Base-by-base conservation (phyloP, 306 rosid genomes). In the Sicyos edulis region DNA sequence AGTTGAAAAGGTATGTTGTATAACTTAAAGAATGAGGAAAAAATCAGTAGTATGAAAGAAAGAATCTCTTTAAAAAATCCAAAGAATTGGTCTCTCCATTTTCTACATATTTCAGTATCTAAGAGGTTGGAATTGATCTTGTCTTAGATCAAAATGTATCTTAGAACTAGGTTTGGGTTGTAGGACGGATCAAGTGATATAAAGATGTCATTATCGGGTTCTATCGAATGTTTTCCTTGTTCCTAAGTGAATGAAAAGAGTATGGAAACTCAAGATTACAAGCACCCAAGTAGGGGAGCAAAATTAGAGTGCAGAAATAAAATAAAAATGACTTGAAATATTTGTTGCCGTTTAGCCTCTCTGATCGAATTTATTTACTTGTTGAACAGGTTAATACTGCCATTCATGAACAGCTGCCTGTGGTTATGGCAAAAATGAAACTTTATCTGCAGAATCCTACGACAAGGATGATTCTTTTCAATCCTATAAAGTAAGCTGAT, bases 391-490 rank as follows among this genome's bases (percentile, higher is more conserved):
- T 93, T 55, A 78, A 80, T 62, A 62, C 85, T 47, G 92, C 96
- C 40, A 84, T 93, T 77, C 89, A 82, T 81, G 89, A 87, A 82
- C 95, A 88, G 79, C 80, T 93, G 79, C 96, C 99, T 54, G 69
- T 5, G 37, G 96, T 89, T 62, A 89, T 84, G 80, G 86, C 40
- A 20, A 93, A 89, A 84, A 93, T 93, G 99, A 93, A 91, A 85
- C 95, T 93, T 54, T 93, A 93, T 85, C 87, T 93, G 76, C 97
- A 87, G 77, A 93, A 93, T 78, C 77, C 97, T 22, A 82, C 91
- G 1, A 93, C 99, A 14, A 86, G 96, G 74, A 89, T 87, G 47
- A 93, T 91, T 81, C 96, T 93, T 71, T 93, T 93, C 91, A 91
- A 91, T 74, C 97, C 99, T 37, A 93, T 93, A 77, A 89, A 87